phyloP scores from a whole-genome alignment of 768 basidiomycete genomes.

The Pulveroboletus sp. region DNA sequence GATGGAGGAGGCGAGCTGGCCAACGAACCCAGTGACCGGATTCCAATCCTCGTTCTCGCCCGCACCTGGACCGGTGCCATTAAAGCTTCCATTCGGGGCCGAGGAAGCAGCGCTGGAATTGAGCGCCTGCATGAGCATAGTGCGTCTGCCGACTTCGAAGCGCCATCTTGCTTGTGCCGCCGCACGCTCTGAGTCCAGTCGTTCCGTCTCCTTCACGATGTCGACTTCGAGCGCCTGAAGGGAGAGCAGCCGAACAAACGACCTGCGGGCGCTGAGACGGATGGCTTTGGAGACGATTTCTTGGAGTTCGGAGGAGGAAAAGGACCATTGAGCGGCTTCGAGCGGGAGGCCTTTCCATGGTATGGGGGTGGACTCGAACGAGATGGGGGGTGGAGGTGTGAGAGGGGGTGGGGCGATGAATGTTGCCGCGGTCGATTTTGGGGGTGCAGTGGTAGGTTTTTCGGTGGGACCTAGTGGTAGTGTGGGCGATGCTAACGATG shows the following conservation, averaged over 20 bases:
- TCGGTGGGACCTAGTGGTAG: too few relatives aligned
- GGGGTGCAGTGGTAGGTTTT: not conserved
- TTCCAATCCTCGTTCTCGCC: slow-evolving; percentile 31
- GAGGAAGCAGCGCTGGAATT: slow-evolving; percentile 43
- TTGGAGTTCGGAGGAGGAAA: slow-evolving; percentile 52
- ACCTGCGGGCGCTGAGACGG: slow-evolving; percentile 60
- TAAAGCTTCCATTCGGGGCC: slow-evolving; percentile 3
- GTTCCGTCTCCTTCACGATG: slow-evolving; percentile 54
- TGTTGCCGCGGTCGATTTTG: slow-evolving; percentile 17
- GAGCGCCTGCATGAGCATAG: slow-evolving; percentile 68
- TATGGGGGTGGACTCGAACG: slow-evolving; percentile 54
- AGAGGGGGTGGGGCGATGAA: slow-evolving; percentile 32
- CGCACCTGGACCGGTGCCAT: not conserved
- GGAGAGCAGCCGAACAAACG: slow-evolving; percentile 67
- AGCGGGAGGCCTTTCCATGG: slow-evolving; percentile 65
- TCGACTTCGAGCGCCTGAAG: slow-evolving; percentile 54
- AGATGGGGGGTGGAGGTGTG: slow-evolving; percentile 45
- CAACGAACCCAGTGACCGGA: slow-evolving; percentile 39
- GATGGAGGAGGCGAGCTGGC: slow-evolving; percentile 57
- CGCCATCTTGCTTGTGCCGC: slow-evolving; percentile 62
- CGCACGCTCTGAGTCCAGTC: slow-evolving; percentile 48
- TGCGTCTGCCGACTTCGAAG: slow-evolving; percentile 60
- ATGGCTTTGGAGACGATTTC: slow-evolving; percentile 69
- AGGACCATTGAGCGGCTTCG: slow-evolving; percentile 65
- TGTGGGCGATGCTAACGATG: not conserved